Evolutionary conservation across 1,139 yeast species (phyloP).

Genomic region (Chernovozyma aurita): DNA sequence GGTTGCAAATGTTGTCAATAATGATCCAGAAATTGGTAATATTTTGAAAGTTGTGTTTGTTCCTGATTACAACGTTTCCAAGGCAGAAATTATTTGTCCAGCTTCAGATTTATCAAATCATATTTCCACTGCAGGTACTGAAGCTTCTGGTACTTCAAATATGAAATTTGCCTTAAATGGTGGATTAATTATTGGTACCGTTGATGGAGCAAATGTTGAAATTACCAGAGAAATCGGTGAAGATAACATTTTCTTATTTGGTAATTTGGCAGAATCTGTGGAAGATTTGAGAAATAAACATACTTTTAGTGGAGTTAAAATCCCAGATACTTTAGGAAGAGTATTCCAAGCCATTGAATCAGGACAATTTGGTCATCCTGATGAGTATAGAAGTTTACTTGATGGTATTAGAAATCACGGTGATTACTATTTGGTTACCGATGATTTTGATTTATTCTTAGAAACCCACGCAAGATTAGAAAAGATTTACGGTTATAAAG

Average conservation of each 20-base stretch:
- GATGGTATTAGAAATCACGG: slow-evolving; percentile 71
- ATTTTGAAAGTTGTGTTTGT: slow-evolving; percentile 81
- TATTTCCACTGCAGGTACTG: slow-evolving; percentile 97
- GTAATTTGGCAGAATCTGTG: slow-evolving; percentile 85
- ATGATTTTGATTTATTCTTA: slow-evolving; percentile 82
- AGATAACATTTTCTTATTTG: slow-evolving; percentile 87
- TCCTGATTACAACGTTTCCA: slow-evolving; percentile 90
- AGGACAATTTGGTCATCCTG: slow-evolving; percentile 69
- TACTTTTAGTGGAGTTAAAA: slow-evolving; percentile 49
- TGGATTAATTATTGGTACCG: slow-evolving; percentile 91
- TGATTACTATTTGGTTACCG: slow-evolving; percentile 81
- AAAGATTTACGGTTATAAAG: slow-evolving; percentile 54
- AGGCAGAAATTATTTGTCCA: slow-evolving; percentile 87
- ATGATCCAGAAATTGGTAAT: slow-evolving; percentile 69
- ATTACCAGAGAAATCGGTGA: slow-evolving; percentile 92
- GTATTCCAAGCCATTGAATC: slow-evolving; percentile 68
- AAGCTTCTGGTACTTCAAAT: slow-evolving; percentile 93
- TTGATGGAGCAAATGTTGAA: slow-evolving; percentile 96
- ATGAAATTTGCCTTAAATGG: slow-evolving; percentile 95
- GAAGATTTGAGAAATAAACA: slow-evolving; percentile 81
- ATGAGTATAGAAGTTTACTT: slow-evolving; percentile 63
- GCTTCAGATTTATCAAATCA: slow-evolving; percentile 91
- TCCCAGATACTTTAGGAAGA: slow-evolving; percentile 51
- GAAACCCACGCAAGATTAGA: slow-evolving; percentile 79
- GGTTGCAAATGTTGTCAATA: slow-evolving; percentile 77